A percentile compares a stretch with the other conserved stretches of the same genome.
These are phyloP conservation scores for Elsinoe necatrix DNA, from an alignment of 2,329 filamentous ascomycete species.

Conservation along the genomic window DNA sequence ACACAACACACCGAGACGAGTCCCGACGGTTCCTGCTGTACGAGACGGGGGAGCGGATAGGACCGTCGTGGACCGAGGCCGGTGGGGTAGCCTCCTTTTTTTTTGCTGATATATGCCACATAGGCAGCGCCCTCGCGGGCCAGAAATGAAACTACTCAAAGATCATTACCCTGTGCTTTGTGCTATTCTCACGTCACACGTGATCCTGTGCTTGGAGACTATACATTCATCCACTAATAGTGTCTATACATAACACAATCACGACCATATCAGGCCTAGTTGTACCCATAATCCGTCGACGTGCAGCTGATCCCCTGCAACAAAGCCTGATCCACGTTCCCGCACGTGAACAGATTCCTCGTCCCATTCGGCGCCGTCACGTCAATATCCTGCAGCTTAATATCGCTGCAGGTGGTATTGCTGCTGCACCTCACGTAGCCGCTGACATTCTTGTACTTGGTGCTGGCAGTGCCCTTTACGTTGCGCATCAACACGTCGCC, in stretches of 20 bases:
- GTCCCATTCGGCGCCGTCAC: constrained; percentile 24
- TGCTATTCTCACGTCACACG: too few species aligned
- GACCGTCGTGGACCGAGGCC: not conserved
- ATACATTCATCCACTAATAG: not conserved
- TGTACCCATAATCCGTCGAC: constrained; percentile 15
- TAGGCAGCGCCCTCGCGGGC: not conserved
- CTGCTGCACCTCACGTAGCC: constrained; percentile 40
- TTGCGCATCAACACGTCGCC: constrained; percentile 49
- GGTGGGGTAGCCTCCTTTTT: not conserved
- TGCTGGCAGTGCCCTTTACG: constrained; percentile 47
- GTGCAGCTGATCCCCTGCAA: constrained; percentile 28
- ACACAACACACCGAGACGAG: not conserved
- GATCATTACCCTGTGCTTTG: not conserved
- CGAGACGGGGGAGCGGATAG: not conserved
- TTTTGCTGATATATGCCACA: not conserved
- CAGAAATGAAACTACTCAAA: not conserved
- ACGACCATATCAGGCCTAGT: not conserved
- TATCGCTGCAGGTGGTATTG: constrained; percentile 42
- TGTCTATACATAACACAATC: not conserved
- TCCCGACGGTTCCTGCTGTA: not conserved
- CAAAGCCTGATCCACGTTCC: constrained; percentile 25
- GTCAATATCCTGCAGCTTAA: constrained; percentile 31
- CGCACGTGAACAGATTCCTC: constrained; percentile 26
- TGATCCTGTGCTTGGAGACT: not conserved
- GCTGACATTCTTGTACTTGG: constrained; percentile 34